Base-by-base conservation (phyloP, 164 flowering plant genomes). In the Dillenia suffruticosa region DNA sequence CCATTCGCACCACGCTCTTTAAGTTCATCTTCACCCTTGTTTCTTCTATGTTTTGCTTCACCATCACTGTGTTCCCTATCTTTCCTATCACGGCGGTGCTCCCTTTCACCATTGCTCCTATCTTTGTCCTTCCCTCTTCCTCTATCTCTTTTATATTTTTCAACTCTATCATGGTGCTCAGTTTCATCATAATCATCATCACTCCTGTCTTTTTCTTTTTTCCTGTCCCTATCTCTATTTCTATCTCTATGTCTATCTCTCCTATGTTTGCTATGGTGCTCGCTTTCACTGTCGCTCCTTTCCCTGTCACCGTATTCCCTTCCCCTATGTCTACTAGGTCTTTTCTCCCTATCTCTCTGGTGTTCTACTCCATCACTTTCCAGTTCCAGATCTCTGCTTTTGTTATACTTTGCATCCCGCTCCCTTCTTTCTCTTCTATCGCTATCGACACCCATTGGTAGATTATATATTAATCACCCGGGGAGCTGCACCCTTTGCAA, bases 261-360 rank as follows among this genome's bases (percentile, higher is more conserved):
- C 51, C 17, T 69, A 10, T 26, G 59, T 58, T 67, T 61, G n/a
- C 49, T 15, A n/a, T 57, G 12, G 2, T 9, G 45, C 47, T 7
- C 10, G 46, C 16, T 3, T 9, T 46, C 17, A 10, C 44, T 46
- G 15, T 68, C 64, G 12, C 62, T 57, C 68, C 70, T 61, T 12
- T 64, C 48, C 56, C 44, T 61, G 43, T 61, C 77, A 64, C 67
- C 69, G 9, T 17, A 56, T 12, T 11, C 50, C 62, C 68, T 52
- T 3, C 67, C 69, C 51, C 59, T 65, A 3, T 57, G 46, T 44
- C 66, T 59, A 12, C 51, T 68, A 6, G 46, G 59, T 46, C 56
- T 61, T 26, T 59, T 46, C 12, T 63, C 72, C 66, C 70, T 62
- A 12, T 64, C 58, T 11, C 56, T 49, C 10, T 59, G 62, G 9